Conservation (phyloP, 2,329 filamentous ascomycete genomes). For the Sarocladiaceae sp. region DNA sequence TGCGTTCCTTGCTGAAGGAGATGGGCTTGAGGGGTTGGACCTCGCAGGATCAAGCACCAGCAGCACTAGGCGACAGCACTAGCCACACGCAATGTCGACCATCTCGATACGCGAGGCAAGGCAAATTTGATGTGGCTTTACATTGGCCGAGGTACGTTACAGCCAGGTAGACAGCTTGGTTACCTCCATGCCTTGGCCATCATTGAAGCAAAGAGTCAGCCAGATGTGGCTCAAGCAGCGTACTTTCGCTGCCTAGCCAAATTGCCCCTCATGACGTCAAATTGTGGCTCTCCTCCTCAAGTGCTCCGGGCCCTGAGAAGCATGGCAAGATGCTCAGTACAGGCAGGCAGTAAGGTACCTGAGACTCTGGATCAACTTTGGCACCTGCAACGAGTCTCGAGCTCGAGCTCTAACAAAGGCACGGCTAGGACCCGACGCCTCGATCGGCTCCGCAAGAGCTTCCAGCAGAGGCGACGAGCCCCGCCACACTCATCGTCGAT, state of each 20-base stretch:
- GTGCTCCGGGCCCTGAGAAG: no score
- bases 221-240: conserved; percentile 1
- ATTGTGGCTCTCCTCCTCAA: neutral
- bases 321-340: no score
- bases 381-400: no score
- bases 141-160: no score
- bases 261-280: conserved; percentile 8
- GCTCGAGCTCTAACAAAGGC: neutral
- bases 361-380: no score
- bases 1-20: no score
- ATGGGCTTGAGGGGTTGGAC: no score
- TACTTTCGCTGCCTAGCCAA: neutral
- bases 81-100: conserved; percentile 2
- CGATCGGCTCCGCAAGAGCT: neutral
- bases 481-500: conserved; percentile 4
- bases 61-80: conserved; percentile 1
- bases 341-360: no score
- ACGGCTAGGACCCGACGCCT: neutral
- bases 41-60: no score
- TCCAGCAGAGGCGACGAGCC: neutral
- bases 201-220: no score
- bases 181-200: no score
- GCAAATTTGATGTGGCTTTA: conserved; percentile 1
- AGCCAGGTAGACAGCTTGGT: no score
- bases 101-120: neutral